Base-by-base conservation (phyloP, 805 yeast species). In the Schwanniomyces polymorphus region DNA sequence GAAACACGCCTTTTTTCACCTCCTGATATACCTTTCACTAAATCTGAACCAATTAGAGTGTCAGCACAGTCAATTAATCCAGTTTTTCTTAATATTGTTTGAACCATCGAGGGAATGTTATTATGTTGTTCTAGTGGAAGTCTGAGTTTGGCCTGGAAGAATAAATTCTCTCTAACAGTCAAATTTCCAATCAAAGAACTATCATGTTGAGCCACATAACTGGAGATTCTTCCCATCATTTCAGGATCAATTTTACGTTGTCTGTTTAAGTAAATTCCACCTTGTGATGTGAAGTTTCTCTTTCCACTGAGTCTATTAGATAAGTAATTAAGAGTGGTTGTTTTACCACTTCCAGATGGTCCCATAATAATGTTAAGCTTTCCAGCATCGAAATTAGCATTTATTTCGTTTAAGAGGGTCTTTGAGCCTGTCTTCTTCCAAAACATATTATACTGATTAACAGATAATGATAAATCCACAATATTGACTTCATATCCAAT, bases 131-230 rank as follows among this genome's bases (percentile, higher is more conserved):
- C 53, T 2, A 49, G 44, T 5, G 88, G 82, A 12, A 88, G 64
- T 50, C 96, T 69, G 40, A 90, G 64, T 38, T 70, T 76, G 0
- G 95, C 96, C 27, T 91, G 90, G 65, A 74, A 87, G 46, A 74
- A 72, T 18, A 89, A 66, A 0, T 96, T 88, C 64, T 89, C 97
- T 42, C 84, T 63, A 2, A 90, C 96, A 0, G 96, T 88, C 45
- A 89, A 68, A 7, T 82, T 74, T 1, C 92, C 79, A 35, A 88
- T 67, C 44, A 89, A 68, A 33, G 87, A 83, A 51, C 82, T 84
- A 59, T 89, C 96, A 53, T 85, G 88, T 59, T 89, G 97, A 5
- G 88, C 79, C 17, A 89, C 96, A 64, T 86, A 89, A 0, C 92
- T 88, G 43, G 92, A 77, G 5, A 69, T 58, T 37, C 55, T 55